Base-by-base conservation (phyloP, 129 eudicot species). In the Flaveria linearis region DNA sequence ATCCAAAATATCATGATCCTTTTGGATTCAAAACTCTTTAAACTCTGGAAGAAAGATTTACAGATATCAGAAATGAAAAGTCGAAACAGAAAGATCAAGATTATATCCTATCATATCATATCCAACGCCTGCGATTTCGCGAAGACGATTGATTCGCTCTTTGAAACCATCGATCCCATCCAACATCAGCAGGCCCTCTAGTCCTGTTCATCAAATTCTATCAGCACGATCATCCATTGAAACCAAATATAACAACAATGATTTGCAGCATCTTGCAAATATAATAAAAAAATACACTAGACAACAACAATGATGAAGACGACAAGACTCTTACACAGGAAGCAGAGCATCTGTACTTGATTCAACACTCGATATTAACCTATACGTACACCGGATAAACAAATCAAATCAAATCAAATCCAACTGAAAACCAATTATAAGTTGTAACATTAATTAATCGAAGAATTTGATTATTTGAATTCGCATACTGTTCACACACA, bases 81-180 rank as follows among this genome's bases (percentile, higher is more conserved):
- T 16, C 53, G 60, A 55, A 73, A 58, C 4, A 3, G 41, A 11
- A 3, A 33, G 22, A 25, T 1, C 39, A 58, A 8, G 22, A 17
- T 7, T 18, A n/a, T 5, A 64, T 25, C 16, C 11, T 41, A 53
- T 89, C 16, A n/a, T 41, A 53, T 89, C 84, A 87, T 45, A 90
- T 84, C 96, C 93, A 90, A 30, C 91, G 86, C 60, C 80, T 88
- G 80, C 87, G 87, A 76, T 80, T 75, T 58, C 87, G 72, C 9
- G 92, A 80, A 43, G 82, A 79, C 7, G 84, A 82, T 64, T 84
- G 83, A 16, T 80, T 82, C 43, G 84, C 91, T 51, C 93, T 87
- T 72, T 89, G 93, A 65, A 90, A 90, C 96, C 96, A 90, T 81
- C 91, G 69, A n/a, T 90, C 96, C 91, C 93, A 90, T n/a, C 85